Evolutionary conservation across 495 filamentous ascomycete species (phyloP), one percentile per base, ranked within the genome.

Genomic region (Sordaria brevicollis): DNA sequence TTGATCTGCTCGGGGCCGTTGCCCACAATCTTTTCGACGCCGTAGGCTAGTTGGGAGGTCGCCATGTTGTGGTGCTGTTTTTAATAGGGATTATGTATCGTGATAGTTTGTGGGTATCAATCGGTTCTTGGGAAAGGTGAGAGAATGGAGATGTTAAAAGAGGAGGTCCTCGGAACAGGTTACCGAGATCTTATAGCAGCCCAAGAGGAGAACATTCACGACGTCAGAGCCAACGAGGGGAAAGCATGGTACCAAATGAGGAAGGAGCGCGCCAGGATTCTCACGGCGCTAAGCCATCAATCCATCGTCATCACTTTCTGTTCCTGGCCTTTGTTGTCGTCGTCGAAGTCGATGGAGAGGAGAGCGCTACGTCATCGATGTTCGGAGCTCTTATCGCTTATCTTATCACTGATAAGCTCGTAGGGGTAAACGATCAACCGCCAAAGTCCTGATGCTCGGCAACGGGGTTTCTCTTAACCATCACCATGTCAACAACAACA

Each of bases 21-120:
- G 67, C 91, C 90, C 62, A 93, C 74, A 54, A 76, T 80, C 81
- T 89, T 86, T 76, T 94, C 92, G 37, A 82, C 85, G 35, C 81
- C 74, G 69, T 87, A 87, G 33, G 92, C 91, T 74, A 84, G 83
- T 83, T 91, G 88, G 21, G 87, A 81, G 41, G 87, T 76, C 33
- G 88, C 83, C 86, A 89, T 90, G 34, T 2, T 68, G 29, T 54
- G 41, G 19, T 36, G 0, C 0, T 3, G 29, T 34, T 13, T 1
- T 11, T 0, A 31, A 19, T 57, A 34, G 13, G 19, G 15, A 29
- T 68, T 29, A 10, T 62, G 33, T 62, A 5, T 31, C 11, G 49
- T 54, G 9, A n/a, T n/a, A 8, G 43, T 54, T 25, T 54, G 19
- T 54, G 0, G 43, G 43, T 54, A 54, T 54, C 43, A 21, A 54